Percentiles rank a stretch among this genome's conserved stretches.
phyloP scores from a whole-genome alignment of 306 rosid genomes.

The Oemleria cerasiformis region DNA sequence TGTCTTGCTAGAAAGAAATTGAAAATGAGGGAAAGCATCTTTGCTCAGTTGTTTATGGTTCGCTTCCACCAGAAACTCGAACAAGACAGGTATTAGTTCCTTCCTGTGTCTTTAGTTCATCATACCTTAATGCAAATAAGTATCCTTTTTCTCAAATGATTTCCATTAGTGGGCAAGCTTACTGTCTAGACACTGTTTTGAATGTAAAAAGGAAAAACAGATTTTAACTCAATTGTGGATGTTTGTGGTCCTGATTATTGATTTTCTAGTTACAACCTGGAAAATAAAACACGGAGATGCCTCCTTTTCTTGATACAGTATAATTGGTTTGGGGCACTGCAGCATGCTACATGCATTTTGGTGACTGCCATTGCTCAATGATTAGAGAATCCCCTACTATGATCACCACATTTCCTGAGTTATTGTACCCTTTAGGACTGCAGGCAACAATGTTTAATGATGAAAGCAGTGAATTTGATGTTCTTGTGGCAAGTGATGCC shows the following conservation, averaged over 20 bases:
- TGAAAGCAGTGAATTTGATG: conserved; percentile 82
- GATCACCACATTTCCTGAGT: conserved; percentile 24
- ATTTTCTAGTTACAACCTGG: conserved; percentile 15
- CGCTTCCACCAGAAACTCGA: conserved; percentile 96
- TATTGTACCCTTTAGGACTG: conserved; percentile 53
- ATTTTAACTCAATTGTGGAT: conserved; percentile 5
- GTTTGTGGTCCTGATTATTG: conserved; percentile 19
- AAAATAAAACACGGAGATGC: no score
- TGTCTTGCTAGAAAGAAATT: conserved; percentile 55
- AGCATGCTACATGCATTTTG: no score
- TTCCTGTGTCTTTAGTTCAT: conserved; percentile 18
- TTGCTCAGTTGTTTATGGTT: conserved; percentile 96
- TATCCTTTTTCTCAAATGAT: conserved; percentile 15
- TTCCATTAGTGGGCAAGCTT: conserved; percentile 2
- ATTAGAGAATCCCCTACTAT: not conserved
- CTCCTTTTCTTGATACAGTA: no score
- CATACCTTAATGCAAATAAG: conserved; percentile 10
- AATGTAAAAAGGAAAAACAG: conserved; percentile 6
- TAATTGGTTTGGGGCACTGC: no score
- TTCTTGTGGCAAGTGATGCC: conserved; percentile 97
- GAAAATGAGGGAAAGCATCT: conserved; percentile 70
- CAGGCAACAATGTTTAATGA: conserved; percentile 93
- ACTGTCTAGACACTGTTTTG: conserved; percentile 11
- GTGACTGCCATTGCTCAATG: no score
- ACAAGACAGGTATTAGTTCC: conserved; percentile 78